Evolutionary conservation across 1,284 basidiomycete species (phyloP), one percentile per base, ranked within the genome.

Genomic region (Pseudozyma pruni): DNA sequence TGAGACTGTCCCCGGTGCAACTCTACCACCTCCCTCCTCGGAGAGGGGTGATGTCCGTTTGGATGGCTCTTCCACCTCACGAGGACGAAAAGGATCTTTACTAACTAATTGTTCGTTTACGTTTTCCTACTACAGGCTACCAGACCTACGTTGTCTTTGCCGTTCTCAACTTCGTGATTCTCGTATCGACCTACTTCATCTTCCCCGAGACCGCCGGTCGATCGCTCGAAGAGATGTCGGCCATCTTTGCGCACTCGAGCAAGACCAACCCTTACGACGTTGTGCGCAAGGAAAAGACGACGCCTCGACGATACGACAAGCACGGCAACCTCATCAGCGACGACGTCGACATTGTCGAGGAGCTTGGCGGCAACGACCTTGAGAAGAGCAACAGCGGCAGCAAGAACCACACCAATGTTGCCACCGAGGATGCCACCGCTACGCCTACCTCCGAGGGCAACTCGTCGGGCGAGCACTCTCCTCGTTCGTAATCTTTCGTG

Each of bases 201-300:
- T 80, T 80, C 71, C 78, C 78, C 38, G 78, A 80, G 45, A 79
- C 77, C 1, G 69, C 72, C 8, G 75, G 77, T 4, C 62, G 78
- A 7, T 74, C 70, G 51, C 68, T 80, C 23, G 78, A 80, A 46
- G 77, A 80, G 53, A 79, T 80, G 75, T 70, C 70, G 41, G 42
- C 56, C 29, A 80, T 80, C 37, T 80, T 80, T 50, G 75, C 75
- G 2, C 49, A 71, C 34, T 73, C 77, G 40, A 71, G 62, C 57
- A 61, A 62, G 22, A 54, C 67, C 60, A 78, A 80, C 64, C 79
- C 79, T 2, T 77, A 67, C 68, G 75, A 78, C 38, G 76, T 78
- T 8, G 79, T 80, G 3, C 47, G 46, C 22, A 75, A 69, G 43
- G 79, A 79, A 50, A 59, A 60, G 46, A 19, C 48, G 32, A 74